Conservation (phyloP, 768 basidiomycete genomes). For the Leucocoprinus birnbaumii region DNA sequence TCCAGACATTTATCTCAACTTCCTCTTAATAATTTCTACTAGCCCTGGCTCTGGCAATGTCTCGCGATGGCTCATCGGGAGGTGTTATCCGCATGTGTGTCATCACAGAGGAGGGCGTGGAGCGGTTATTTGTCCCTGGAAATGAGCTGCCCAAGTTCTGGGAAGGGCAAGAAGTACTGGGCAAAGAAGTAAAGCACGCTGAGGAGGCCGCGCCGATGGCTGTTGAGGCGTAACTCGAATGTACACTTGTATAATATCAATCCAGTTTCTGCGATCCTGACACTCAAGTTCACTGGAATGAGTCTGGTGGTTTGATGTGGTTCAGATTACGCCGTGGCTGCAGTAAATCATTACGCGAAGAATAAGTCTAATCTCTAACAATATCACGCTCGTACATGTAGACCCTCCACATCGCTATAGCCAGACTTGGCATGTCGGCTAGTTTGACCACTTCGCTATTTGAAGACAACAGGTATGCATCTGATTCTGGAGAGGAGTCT, state of each 20-base stretch:
- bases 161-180: conserved; percentile 78
- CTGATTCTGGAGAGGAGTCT: conserved; percentile 24
- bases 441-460: conserved; percentile 43
- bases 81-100: conserved; percentile 97
- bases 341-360: too few relatives aligned
- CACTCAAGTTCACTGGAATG: too few relatives aligned
- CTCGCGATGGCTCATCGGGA: conserved; percentile 96
- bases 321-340: too few relatives aligned
- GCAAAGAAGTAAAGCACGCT: conserved; percentile 33
- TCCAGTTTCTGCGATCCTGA: background rate
- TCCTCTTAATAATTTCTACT: conserved; percentile 9
- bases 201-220: conserved; percentile 44
- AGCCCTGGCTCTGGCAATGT: conserved; percentile 96
- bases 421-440: conserved; percentile 61
- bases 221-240: conserved; percentile 35
- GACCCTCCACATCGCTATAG: conserved; percentile 76
- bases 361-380: background rate
- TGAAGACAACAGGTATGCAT: conserved; percentile 67
- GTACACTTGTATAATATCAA: conserved; percentile 12
- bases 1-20: background rate
- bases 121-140: conserved; percentile 90
- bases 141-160: conserved; percentile 87
- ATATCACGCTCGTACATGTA: conserved; percentile 64
- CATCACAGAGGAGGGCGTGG: conserved; percentile 89
- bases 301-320: too few relatives aligned